These are phyloP conservation scores for Porodaedalea pini DNA, from an alignment of 1,284 basidiomycete genomes.

Conservation along the genomic window DNA sequence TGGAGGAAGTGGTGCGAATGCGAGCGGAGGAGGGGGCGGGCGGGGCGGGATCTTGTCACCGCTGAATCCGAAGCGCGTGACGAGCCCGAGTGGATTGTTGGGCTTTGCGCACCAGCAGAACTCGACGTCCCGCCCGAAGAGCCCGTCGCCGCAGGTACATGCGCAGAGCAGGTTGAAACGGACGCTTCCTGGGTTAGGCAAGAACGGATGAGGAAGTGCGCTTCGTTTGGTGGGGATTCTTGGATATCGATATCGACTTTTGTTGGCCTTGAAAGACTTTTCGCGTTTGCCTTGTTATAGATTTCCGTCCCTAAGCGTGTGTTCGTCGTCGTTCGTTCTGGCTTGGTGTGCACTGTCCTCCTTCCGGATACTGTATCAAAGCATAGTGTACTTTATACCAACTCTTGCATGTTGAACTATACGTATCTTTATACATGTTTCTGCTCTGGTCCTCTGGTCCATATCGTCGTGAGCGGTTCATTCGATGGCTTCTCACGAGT, in stretches of 20 bases:
- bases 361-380: no score
- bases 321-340: no score
- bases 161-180: constrained; percentile 8
- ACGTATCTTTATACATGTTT: no score
- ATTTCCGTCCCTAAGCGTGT: no score
- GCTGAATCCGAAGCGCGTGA: constrained; percentile 16
- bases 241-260: not conserved
- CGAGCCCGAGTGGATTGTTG: constrained; percentile 12
- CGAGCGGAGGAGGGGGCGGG: not conserved
- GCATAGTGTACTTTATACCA: no score
- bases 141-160: constrained; percentile 11
- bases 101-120: constrained; percentile 11
- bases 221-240: not conserved
- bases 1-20: not conserved
- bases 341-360: no score
- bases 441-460: no score
- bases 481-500: no score
- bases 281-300: no score
- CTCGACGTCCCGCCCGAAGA: constrained; percentile 10
- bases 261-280: not conserved
- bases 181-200: constrained; percentile 9
- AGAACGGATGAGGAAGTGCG: not conserved
- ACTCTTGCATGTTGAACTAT: no score
- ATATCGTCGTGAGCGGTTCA: no score
- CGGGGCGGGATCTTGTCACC: constrained; percentile 16